phyloP scores from a whole-genome alignment of 208 protist species.

The Wallacemonas sp. region DNA sequence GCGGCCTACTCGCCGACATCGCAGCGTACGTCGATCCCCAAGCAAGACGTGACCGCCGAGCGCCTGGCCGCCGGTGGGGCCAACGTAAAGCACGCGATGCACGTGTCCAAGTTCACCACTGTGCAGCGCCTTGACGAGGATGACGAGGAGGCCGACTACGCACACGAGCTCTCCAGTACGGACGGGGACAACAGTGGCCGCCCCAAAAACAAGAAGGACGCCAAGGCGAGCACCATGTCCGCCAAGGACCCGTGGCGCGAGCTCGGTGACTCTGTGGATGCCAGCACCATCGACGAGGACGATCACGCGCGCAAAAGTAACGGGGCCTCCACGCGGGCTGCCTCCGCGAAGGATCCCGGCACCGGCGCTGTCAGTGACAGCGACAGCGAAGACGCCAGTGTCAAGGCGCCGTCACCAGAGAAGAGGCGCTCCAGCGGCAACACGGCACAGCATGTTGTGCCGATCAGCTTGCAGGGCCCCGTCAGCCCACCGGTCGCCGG shows the following conservation, averaged over 20 bases:
- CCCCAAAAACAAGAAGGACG: background rate
- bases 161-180: slow-evolving; percentile 9
- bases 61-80: background rate
- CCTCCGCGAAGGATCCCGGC: background rate
- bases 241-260: background rate
- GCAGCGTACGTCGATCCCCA: background rate
- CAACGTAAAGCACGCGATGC: slow-evolving; percentile 13
- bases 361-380: background rate
- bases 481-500: background rate
- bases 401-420: background rate
- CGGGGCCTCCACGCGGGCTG: background rate
- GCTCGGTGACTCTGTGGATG: slow-evolving; percentile 10
- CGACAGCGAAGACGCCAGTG: background rate
- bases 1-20: background rate
- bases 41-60: slow-evolving; percentile 14
- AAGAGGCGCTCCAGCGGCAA: background rate
- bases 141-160: slow-evolving; percentile 8
- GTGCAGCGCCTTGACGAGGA: slow-evolving; percentile 23
- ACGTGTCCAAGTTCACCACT: slow-evolving; percentile 28
- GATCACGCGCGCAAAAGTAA: background rate
- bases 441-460: background rate
- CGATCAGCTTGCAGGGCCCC: slow-evolving; percentile 3
- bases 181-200: background rate
- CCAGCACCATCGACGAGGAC: background rate
- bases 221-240: background rate